Percentiles rank a stretch among this genome's conserved stretches.
Evolutionary conservation across 1,284 basidiomycete species (phyloP).

Genomic region (Thecaphora thlaspeos): DNA sequence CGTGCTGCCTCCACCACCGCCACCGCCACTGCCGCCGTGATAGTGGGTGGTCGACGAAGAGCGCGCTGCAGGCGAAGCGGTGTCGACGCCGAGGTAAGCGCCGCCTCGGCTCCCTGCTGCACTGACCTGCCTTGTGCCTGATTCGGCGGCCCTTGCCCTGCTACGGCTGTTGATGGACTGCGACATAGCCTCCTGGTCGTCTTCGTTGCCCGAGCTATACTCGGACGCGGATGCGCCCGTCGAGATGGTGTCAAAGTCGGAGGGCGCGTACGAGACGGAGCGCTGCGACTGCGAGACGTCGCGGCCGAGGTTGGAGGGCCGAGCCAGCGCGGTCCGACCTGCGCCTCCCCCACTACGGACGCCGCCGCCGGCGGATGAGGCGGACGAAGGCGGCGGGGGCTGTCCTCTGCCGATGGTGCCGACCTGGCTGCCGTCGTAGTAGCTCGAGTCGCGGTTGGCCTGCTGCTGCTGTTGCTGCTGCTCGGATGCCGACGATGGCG

Average conservation of each 20-base stretch:
- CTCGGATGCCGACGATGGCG: no score
- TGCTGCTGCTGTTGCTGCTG: no score
- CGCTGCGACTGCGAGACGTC: constrained; percentile 31
- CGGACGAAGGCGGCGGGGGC: constrained; percentile 9
- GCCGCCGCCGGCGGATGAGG: background rate
- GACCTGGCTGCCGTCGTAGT: constrained; percentile 16
- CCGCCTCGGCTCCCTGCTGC: background rate
- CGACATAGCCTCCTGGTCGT: constrained; percentile 10
- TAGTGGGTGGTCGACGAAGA: no score
- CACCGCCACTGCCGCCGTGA: no score
- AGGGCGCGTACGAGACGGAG: constrained; percentile 40
- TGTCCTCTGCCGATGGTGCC: constrained; percentile 27
- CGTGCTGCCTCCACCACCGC: no score
- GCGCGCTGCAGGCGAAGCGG: no score
- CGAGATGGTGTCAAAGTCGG: constrained; percentile 42
- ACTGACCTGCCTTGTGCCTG: constrained; percentile 8
- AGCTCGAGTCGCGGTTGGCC: constrained; percentile 5
- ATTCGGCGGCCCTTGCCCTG: no score
- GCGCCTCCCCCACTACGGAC: no score
- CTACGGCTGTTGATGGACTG: background rate
- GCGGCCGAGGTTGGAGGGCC: background rate
- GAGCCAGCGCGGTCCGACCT: no score
- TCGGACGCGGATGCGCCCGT: constrained; percentile 41
- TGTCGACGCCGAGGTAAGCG: no score
- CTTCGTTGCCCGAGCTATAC: constrained; percentile 42